These are phyloP conservation scores for Cerioporus squamosus DNA, from an alignment of 1,284 basidiomycete genomes.

Conservation along the genomic window DNA sequence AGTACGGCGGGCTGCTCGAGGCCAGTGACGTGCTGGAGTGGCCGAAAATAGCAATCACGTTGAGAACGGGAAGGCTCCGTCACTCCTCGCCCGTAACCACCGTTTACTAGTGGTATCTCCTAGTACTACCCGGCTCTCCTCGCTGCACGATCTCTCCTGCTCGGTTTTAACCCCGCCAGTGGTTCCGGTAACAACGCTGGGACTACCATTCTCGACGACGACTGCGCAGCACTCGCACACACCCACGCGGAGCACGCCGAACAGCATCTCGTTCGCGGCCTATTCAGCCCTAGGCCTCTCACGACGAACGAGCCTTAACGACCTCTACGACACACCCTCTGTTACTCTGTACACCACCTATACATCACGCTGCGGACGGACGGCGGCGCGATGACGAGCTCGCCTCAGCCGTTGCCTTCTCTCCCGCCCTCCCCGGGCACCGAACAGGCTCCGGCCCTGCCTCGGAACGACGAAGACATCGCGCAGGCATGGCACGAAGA, in stretches of 20 bases:
- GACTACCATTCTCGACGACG: neutral
- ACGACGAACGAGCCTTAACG: too few species aligned
- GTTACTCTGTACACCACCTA: too few species aligned
- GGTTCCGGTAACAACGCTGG: too few species aligned
- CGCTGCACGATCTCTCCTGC: too few species aligned
- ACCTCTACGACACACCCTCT: too few species aligned
- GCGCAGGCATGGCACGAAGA: constrained; percentile 15
- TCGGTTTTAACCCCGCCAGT: too few species aligned
- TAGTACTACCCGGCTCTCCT: too few species aligned
- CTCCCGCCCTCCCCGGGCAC: constrained; percentile 42
- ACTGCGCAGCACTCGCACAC: neutral
- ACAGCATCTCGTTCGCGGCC: neutral
- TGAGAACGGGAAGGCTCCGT: neutral
- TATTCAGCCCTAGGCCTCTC: too few species aligned
- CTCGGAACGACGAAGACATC: constrained; percentile 47
- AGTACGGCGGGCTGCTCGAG: neutral
- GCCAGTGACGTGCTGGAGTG: neutral
- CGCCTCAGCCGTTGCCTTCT: constrained; percentile 39
- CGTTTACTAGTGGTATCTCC: too few species aligned
- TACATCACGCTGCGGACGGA: neutral
- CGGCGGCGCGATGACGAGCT: constrained; percentile 20
- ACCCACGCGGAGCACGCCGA: neutral
- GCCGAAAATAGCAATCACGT: constrained; percentile 14
- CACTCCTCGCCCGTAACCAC: neutral
- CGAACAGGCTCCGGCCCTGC: neutral